Conservation (phyloP, 164 flowering plant species). For the Brasenia schreberi region DNA sequence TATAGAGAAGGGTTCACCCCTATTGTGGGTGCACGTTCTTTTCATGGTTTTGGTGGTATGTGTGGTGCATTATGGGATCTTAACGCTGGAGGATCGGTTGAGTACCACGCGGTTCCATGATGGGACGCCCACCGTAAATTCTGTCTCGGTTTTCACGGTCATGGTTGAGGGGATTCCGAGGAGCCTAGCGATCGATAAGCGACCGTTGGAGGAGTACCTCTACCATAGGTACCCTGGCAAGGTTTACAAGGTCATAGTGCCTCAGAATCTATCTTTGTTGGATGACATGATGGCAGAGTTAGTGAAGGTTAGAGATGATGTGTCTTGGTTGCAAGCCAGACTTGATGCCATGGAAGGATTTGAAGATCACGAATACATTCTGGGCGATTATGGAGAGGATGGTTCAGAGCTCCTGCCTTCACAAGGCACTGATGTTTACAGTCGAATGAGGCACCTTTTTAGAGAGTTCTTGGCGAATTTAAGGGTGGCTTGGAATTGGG, state of each 20-base stretch:
- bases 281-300: constrained; percentile 68
- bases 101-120: constrained; percentile 79
- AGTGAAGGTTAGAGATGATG: constrained; percentile 65
- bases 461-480: constrained; percentile 23
- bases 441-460: not conserved
- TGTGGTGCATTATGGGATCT: constrained; percentile 63
- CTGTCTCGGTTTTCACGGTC: constrained; percentile 69
- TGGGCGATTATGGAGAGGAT: constrained; percentile 13
- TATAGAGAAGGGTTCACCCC: constrained; percentile 55
- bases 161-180: constrained; percentile 90
- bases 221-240: constrained; percentile 84
- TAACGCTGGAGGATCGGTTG: constrained; percentile 44
- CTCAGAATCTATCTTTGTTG: constrained; percentile 88
- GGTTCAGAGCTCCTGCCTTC: constrained; percentile 1
- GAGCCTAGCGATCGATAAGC: constrained; percentile 39
- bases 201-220: constrained; percentile 65
- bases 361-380: constrained; percentile 19
- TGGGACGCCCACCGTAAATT: constrained; percentile 42
- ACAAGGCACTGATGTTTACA: not conserved
- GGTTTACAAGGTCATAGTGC: constrained; percentile 69
- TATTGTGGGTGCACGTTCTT: constrained; percentile 80
- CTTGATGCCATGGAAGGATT: constrained; percentile 45
- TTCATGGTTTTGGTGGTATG: constrained; percentile 55
- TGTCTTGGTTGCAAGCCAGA: constrained; percentile 65
- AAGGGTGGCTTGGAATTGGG: constrained; percentile 28